These are phyloP conservation scores for Colletotrichum tropicale DNA, from an alignment of 2,329 filamentous ascomycete genomes.

Conservation along the genomic window DNA sequence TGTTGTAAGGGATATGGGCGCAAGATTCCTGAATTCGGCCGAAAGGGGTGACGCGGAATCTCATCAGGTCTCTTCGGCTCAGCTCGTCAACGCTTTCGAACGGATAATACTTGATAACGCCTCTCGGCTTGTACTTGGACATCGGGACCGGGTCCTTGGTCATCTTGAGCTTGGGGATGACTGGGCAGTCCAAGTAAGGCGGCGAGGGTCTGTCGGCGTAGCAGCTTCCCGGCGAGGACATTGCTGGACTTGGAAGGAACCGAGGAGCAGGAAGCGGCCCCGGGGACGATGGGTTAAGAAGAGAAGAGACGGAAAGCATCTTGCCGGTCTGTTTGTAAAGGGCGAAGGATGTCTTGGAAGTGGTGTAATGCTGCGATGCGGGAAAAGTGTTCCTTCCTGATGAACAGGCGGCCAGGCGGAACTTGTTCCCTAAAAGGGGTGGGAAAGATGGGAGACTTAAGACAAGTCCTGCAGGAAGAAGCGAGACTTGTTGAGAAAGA, in stretches of 20 bases:
- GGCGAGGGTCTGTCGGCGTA: conserved; percentile 34
- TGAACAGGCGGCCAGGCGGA: conserved; percentile 1
- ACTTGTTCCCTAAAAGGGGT: conserved; percentile 15
- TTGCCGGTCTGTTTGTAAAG: conserved; percentile 29
- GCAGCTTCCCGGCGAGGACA: conserved; percentile 38
- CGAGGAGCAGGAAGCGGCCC: conserved; percentile 42
- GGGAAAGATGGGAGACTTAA: conserved; percentile 28
- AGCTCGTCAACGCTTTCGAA: conserved; percentile 69
- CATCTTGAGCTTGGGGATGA: conserved; percentile 58
- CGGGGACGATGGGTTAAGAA: conserved; percentile 67
- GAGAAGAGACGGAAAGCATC: conserved; percentile 70
- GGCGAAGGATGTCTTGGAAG: conserved; percentile 19
- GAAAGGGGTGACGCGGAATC: conserved; percentile 70
- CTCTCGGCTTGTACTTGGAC: conserved; percentile 65
- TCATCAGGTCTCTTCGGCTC: conserved; percentile 61
- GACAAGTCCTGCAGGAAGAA: conserved; percentile 33
- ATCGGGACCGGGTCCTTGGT: conserved; percentile 70
- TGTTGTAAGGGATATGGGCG: conserved; percentile 90
- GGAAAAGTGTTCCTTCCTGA: not conserved
- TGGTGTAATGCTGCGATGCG: conserved; percentile 10
- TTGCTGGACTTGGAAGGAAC: conserved; percentile 45
- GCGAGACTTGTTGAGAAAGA: not conserved
- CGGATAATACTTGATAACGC: conserved; percentile 74
- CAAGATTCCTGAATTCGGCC: conserved; percentile 65
- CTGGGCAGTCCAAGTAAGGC: conserved; percentile 26